Conservation (phyloP, 805 yeast genomes). For the Wickerhamiella cacticola region DNA sequence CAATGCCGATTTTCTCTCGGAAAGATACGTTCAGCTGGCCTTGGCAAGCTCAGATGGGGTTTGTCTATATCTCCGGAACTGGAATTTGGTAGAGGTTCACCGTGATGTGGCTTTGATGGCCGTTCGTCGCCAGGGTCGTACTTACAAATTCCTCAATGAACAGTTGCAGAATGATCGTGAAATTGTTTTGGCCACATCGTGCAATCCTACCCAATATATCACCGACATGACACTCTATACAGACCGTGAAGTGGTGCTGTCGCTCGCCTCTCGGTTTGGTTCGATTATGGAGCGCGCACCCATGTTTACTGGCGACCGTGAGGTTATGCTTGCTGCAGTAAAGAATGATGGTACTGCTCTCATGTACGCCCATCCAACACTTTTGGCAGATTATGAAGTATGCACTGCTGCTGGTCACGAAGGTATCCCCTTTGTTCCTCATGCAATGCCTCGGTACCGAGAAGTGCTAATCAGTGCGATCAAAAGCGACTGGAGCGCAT, state of each 20-base stretch:
- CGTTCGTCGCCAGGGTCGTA: neutral
- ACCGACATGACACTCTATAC: neutral
- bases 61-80: neutral
- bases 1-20: neutral
- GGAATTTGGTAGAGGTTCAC: neutral
- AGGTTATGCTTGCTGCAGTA: neutral
- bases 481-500: neutral
- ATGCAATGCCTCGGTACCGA: neutral
- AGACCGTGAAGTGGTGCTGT: neutral
- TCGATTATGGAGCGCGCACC: neutral
- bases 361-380: neutral
- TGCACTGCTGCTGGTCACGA: neutral
- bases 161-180: slow-evolving; percentile 3
- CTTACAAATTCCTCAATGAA: neutral
- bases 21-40: neutral
- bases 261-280: neutral
- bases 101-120: neutral
- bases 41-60: neutral
- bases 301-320: neutral
- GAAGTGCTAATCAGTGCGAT: neutral
- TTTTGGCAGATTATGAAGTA: neutral
- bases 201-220: neutral
- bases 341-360: slow-evolving; percentile 2
- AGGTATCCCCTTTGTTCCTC: neutral
- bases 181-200: neutral